phyloP scores from a whole-genome alignment of 208 protist species.

The Leishmania aethiopica region DNA sequence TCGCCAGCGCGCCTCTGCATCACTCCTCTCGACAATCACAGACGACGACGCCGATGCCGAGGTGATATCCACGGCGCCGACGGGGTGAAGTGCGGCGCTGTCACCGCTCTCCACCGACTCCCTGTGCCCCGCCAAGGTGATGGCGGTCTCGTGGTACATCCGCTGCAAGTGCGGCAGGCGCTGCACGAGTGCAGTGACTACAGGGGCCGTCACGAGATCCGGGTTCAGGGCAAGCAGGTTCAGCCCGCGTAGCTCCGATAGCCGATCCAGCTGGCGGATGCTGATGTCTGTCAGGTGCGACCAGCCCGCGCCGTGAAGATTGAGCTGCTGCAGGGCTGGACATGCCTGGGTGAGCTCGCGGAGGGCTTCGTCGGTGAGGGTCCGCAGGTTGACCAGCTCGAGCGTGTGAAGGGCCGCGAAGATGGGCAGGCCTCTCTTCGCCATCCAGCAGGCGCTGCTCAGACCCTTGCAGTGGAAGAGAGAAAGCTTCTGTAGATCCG shows the following conservation, averaged over 20 bases:
- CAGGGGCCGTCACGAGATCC: constrained; percentile 9
- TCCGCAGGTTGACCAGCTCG: constrained; percentile 14
- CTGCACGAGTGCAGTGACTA: constrained; percentile 2
- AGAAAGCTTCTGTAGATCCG: neutral
- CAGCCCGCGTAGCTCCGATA: constrained; percentile 8
- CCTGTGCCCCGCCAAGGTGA: neutral
- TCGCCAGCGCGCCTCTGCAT: constrained; percentile 12
- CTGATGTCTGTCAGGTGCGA: constrained; percentile 13
- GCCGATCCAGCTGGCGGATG: constrained; percentile 10
- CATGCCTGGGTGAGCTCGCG: neutral
- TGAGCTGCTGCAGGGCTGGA: constrained; percentile 9
- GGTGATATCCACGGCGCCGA: neutral
- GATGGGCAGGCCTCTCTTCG: neutral
- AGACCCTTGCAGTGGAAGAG: constrained; percentile 11
- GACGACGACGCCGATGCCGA: neutral
- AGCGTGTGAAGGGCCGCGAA: neutral
- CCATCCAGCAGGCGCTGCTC: constrained; percentile 9
- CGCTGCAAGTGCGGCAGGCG: constrained; percentile 10
- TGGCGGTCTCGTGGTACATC: constrained; percentile 13
- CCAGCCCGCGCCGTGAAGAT: constrained; percentile 14
- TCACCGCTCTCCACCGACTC: neutral
- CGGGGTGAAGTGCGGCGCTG: neutral
- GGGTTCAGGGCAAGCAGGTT: constrained; percentile 14
- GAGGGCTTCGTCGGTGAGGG: constrained; percentile 13
- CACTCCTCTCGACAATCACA: constrained; percentile 5